Evolutionary conservation across 208 protist genomes (phyloP), one percentile per base, ranked within the genome.

Genomic region (Baffinella frigidus): DNA sequence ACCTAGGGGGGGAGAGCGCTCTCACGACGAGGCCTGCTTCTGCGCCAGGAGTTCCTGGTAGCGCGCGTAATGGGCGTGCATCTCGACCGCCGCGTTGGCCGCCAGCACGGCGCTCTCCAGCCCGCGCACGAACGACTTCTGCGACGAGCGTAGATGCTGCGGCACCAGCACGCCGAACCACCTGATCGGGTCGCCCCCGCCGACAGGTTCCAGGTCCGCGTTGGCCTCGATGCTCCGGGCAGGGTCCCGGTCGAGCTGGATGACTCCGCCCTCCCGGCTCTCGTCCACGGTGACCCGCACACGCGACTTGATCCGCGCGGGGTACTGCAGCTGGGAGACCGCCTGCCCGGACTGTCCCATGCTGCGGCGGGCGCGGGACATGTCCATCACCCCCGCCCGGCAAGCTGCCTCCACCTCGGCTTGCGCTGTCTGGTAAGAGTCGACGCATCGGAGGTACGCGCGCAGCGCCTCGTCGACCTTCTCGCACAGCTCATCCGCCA

Each of bases 151-250:
- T 14, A 80, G 43, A 4, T 48, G 36, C 48, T 67, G 43, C 20
- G 77, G 77, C 77, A 61, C 44, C 0, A 87, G 44, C 33, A 87
- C 77, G 27, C 77, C 77, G 61, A 87, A 87, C 77, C 77, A 87
- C 50, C 50, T 17, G 20, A 87, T 45, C 27, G 77, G 77, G 38
- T 87, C 77, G 2, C 30, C 39, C 17, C n/a, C 27, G 36, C 24
- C 20, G n/a, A 67, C 48, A 1, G 30, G 36, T 35, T 10, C 24
- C 30, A 17, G 20, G 20, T 74, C 68, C 2, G 30, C 68, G 33
- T 74, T 64, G 17, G 56, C 56, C 5, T n/a, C 56, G 24, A 30
- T n/a, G 24, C 24, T 64, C 56, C n/a, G 56, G 24, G 20, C 56
- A 64, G 56, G 56, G n/a, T 64, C 56, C 20, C n/a, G 20, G n/a